These are phyloP conservation scores for Thermothielavioides terrestris DNA, from an alignment of 495 filamentous ascomycete genomes.

Conservation along the genomic window DNA sequence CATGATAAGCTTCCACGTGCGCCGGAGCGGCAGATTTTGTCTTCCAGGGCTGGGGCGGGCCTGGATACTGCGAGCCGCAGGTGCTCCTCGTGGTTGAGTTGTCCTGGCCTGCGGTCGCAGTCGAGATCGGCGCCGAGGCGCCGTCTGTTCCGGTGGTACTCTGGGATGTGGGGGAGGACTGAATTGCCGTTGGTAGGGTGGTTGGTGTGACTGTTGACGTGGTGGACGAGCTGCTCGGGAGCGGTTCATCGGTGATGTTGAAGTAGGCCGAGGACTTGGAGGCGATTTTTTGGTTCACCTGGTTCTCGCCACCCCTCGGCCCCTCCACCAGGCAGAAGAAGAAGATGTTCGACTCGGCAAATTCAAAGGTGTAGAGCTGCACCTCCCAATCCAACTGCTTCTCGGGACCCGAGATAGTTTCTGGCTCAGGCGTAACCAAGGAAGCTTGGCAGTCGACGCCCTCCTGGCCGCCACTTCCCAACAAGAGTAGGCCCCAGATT, in stretches of 20 bases:
- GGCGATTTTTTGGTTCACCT: not conserved
- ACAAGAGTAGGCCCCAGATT: slow-evolving; percentile 16
- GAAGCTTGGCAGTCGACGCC: not conserved
- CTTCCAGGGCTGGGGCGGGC: too few species aligned
- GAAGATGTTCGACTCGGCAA: slow-evolving; percentile 21
- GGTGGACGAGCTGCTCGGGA: not conserved
- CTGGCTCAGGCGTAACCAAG: too few species aligned
- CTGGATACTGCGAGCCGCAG: too few species aligned
- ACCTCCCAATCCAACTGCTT: slow-evolving; percentile 26
- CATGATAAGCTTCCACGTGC: too few species aligned
- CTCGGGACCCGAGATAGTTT: slow-evolving; percentile 2
- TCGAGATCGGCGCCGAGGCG: too few species aligned
- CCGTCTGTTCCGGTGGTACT: too few species aligned
- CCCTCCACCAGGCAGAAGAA: slow-evolving; percentile 25
- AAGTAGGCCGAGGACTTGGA: slow-evolving; percentile 25
- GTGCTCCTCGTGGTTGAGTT: too few species aligned
- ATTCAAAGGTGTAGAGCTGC: slow-evolving; percentile 21
- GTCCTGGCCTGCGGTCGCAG: too few species aligned
- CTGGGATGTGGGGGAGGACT: too few species aligned
- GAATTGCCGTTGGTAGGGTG: not conserved
- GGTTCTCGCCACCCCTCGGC: not conserved
- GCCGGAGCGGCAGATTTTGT: too few species aligned
- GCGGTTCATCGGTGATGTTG: slow-evolving; percentile 16
- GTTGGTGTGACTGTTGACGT: not conserved
- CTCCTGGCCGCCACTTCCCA: slow-evolving; percentile 1